These are phyloP conservation scores for Excoecaria cochinchinensis DNA, from an alignment of 345 rosid genomes.

Conservation along the genomic window DNA sequence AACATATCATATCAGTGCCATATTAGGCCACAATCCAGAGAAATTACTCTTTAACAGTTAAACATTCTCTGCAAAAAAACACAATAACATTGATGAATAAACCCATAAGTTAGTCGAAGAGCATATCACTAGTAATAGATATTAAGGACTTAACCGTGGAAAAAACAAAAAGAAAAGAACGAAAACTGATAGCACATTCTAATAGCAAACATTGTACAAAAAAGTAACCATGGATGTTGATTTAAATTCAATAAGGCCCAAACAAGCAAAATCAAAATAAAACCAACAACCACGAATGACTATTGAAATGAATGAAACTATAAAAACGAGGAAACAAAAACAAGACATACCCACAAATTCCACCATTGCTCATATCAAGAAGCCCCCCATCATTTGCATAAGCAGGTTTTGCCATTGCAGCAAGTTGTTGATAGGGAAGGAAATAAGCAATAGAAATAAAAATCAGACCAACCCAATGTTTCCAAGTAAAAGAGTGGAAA, in stretches of 20 bases:
- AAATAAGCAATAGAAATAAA: slow-evolving; percentile 60
- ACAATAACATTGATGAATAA: too few species aligned
- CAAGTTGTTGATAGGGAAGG: slow-evolving; percentile 72
- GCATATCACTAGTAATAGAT: not conserved
- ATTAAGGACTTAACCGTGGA: too few species aligned
- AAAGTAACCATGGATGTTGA: not conserved
- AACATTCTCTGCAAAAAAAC: not conserved
- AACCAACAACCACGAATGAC: not conserved
- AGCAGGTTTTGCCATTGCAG: slow-evolving; percentile 72
- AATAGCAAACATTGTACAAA: slow-evolving; percentile 4
- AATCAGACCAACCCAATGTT: slow-evolving; percentile 69
- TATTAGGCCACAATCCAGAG: not conserved
- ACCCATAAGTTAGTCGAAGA: not conserved
- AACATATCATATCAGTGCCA: not conserved
- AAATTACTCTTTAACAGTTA: not conserved
- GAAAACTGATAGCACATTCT: not conserved
- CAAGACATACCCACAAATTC: slow-evolving; percentile 73
- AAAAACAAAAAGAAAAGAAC: too few species aligned
- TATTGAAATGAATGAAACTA: not conserved
- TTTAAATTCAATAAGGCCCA: not conserved
- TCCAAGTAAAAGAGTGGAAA: slow-evolving; percentile 72
- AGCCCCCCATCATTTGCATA: slow-evolving; percentile 72
- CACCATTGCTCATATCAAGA: slow-evolving; percentile 86
- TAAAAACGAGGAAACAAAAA: not conserved
- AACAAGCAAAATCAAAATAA: not conserved